phyloP scores from a whole-genome alignment of 441 rosid species.

The Mallotus japonicus region DNA sequence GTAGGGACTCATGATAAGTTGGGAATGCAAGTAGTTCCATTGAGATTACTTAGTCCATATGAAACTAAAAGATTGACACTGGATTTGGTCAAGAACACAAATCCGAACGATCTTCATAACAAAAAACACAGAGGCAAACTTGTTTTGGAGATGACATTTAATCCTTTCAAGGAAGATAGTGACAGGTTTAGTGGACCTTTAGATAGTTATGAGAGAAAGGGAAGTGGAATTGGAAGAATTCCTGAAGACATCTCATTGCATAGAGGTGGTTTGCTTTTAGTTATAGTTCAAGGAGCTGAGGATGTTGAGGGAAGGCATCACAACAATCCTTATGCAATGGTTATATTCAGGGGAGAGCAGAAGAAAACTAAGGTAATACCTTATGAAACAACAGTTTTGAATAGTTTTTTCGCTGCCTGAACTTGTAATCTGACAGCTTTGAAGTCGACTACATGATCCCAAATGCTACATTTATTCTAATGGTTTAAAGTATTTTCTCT shows the following conservation, averaged over 20 bases:
- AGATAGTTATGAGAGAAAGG: conserved; percentile 36
- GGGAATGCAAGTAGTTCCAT: conserved; percentile 74
- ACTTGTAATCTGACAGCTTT: too few species aligned
- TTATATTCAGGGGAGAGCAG: conserved; percentile 71
- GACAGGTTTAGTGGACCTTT: conserved; percentile 30
- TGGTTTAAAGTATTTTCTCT: background rate
- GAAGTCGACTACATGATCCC: too few species aligned
- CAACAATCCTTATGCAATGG: conserved; percentile 73
- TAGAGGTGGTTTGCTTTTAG: conserved; percentile 75
- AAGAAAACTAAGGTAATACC: conserved; percentile 67
- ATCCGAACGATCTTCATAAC: conserved; percentile 37
- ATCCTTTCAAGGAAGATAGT: conserved; percentile 66
- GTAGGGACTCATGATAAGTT: conserved; percentile 73
- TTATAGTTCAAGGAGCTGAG: conserved; percentile 66
- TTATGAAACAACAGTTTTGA: too few species aligned
- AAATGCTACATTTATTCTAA: background rate
- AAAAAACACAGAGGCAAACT: conserved; percentile 57
- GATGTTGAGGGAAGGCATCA: conserved; percentile 74
- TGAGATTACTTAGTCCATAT: conserved; percentile 43
- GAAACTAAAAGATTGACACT: conserved; percentile 55
- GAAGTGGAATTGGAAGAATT: conserved; percentile 14
- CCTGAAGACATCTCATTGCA: background rate
- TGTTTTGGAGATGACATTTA: conserved; percentile 58
- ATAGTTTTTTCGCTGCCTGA: too few species aligned
- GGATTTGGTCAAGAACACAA: conserved; percentile 55